phyloP scores from a whole-genome alignment of 1,139 yeast species.

The Pichia sp. region DNA sequence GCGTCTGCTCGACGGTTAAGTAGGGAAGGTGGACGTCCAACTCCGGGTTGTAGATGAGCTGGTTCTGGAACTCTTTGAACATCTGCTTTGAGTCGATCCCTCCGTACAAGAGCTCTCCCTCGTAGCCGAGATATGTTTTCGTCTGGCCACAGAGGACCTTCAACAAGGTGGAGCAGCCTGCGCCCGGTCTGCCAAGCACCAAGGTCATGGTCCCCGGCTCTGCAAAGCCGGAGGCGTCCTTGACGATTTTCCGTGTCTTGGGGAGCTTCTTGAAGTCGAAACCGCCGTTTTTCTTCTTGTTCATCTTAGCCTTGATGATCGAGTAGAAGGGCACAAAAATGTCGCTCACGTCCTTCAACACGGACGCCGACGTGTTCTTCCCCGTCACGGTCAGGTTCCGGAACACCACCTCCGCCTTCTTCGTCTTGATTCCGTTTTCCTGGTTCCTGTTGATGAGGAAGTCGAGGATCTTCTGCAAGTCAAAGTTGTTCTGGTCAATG shows the following conservation, averaged over 20 bases:
- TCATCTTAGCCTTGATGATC: conserved; percentile 17
- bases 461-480: conserved; percentile 33
- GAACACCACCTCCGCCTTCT: conserved; percentile 46
- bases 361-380: conserved; percentile 44
- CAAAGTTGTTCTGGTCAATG: conserved; percentile 31
- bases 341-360: conserved; percentile 50
- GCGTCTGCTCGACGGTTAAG: conserved; percentile 43
- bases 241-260: conserved; percentile 37
- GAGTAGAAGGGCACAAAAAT: conserved; percentile 38
- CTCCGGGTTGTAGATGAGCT: conserved; percentile 42
- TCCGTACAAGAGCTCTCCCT: conserved; percentile 39
- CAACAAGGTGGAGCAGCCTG: conserved; percentile 48
- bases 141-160: conserved; percentile 35
- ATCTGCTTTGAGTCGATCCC: conserved; percentile 60
- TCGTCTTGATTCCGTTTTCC: conserved; percentile 44
- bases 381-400: conserved; percentile 46
- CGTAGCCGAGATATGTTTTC: conserved; percentile 25
- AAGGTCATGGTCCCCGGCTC: conserved; percentile 50
- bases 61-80: conserved; percentile 41
- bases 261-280: conserved; percentile 24
- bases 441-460: conserved; percentile 31
- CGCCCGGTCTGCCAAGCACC: conserved; percentile 53
- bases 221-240: conserved; percentile 40
- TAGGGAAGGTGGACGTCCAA: conserved; percentile 43
- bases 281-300: conserved; percentile 11